A percentile compares a stretch with the other conserved stretches of the same genome.
These are phyloP conservation scores for Durotheca rogersii DNA, from an alignment of 495 filamentous ascomycete species.

Conservation along the genomic window DNA sequence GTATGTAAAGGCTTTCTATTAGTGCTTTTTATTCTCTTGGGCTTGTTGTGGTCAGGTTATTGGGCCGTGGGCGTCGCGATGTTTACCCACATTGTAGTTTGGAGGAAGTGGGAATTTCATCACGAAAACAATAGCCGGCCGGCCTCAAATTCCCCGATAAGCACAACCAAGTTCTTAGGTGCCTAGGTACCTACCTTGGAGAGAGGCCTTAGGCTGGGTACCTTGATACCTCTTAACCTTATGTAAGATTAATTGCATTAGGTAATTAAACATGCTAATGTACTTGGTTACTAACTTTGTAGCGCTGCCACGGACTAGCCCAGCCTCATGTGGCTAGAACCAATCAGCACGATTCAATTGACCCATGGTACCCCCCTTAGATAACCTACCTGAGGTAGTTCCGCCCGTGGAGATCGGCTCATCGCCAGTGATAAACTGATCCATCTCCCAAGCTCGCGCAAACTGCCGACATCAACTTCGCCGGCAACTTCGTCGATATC, in stretches of 20 bases:
- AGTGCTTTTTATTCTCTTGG: neutral
- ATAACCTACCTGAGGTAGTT: too few species aligned
- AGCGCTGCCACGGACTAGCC: neutral
- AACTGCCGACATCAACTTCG: slow-evolving; percentile 12
- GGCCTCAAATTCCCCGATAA: slow-evolving; percentile 12
- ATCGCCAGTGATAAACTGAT: too few species aligned
- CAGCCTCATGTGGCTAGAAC: slow-evolving; percentile 32
- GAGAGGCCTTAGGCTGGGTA: too few species aligned
- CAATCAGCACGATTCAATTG: slow-evolving; percentile 38
- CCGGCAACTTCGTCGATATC: slow-evolving; percentile 27
- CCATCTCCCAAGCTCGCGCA: slow-evolving; percentile 29
- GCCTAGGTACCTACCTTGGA: neutral
- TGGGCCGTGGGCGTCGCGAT: slow-evolving; percentile 1
- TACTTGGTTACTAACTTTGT: too few species aligned
- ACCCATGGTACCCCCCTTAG: too few species aligned
- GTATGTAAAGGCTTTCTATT: neutral
- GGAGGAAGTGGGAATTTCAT: slow-evolving; percentile 18
- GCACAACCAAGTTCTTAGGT: slow-evolving; percentile 6
- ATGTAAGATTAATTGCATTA: too few species aligned
- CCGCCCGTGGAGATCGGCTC: too few species aligned
- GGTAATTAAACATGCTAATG: too few species aligned
- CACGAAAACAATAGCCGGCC: slow-evolving; percentile 8
- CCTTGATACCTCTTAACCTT: too few species aligned
- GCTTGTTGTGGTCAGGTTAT: neutral
- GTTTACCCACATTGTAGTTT: slow-evolving; percentile 5